These are phyloP conservation scores for Hypoxylon intermedium DNA, from an alignment of 495 filamentous ascomycete species.

Conservation along the genomic window DNA sequence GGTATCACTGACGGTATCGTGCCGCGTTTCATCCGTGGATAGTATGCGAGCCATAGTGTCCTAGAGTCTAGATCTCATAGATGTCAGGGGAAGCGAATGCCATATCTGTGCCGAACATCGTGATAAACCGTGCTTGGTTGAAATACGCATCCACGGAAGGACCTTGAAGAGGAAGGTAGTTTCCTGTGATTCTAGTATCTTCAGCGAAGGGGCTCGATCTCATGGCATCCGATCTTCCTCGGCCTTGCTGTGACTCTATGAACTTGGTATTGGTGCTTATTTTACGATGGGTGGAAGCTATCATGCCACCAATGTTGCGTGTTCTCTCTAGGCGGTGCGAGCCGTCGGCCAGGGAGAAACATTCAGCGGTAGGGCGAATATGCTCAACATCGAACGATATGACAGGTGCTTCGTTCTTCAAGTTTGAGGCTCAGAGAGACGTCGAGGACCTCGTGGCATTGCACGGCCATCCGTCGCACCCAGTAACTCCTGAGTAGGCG, in stretches of 20 bases:
- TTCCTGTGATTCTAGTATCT: slow-evolving; percentile 11
- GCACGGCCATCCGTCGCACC: neutral
- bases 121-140: slow-evolving; percentile 12
- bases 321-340: neutral
- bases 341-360: neutral
- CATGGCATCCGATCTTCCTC: slow-evolving; percentile 6
- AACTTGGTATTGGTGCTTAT: neutral
- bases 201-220: slow-evolving; percentile 18
- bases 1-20: slow-evolving; percentile 9
- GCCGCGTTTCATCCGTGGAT: slow-evolving; percentile 8
- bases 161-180: slow-evolving; percentile 40
- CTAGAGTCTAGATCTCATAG: slow-evolving; percentile 32
- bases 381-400: neutral
- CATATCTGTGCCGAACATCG: slow-evolving; percentile 20
- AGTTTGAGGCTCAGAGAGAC: neutral
- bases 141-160: slow-evolving; percentile 26
- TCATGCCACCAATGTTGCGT: neutral
- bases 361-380: neutral
- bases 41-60: slow-evolving; percentile 25
- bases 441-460: neutral
- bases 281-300: neutral
- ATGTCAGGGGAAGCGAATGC: slow-evolving; percentile 9
- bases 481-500: slow-evolving; percentile 7
- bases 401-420: neutral
- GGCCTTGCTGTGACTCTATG: slow-evolving; percentile 7